Percentiles rank a stretch among this genome's conserved stretches.
phyloP scores from a whole-genome alignment of 163 green algal genomes.

The Scenedesmus sp. region DNA sequence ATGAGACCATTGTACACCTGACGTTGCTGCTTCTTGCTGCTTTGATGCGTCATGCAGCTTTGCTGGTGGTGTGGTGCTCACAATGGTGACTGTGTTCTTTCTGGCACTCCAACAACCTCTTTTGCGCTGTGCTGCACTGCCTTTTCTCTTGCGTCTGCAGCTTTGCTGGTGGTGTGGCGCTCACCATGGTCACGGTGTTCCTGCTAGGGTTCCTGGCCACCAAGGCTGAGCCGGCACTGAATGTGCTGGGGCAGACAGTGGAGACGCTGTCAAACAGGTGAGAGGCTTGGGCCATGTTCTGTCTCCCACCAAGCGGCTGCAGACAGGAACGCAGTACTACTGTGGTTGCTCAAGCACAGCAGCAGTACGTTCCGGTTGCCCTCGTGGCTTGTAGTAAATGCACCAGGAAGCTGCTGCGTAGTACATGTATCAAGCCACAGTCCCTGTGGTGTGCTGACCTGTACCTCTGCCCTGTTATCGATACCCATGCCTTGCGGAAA shows the following conservation, averaged over 20 bases:
- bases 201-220: conserved; percentile 64
- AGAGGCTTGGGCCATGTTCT: background rate
- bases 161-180: conserved; percentile 60
- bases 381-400: too few species aligned
- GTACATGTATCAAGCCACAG: too few species aligned
- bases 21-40: background rate
- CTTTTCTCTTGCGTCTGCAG: background rate
- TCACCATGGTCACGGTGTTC: conserved; percentile 53
- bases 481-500: too few species aligned
- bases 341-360: too few species aligned
- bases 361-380: too few species aligned
- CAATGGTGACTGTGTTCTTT: conserved; percentile 42
- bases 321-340: too few species aligned
- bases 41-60: conserved; percentile 26
- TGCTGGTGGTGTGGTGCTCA: conserved; percentile 56
- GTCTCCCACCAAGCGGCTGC: too few species aligned
- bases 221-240: conserved; percentile 63
- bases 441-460: too few species aligned
- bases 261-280: conserved; percentile 52
- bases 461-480: too few species aligned
- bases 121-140: background rate
- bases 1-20: too few species aligned
- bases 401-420: too few species aligned
- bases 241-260: conserved; percentile 67
- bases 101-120: conserved; percentile 17